Evolutionary conservation across 371 early-diverging fungal species (phyloP).

Genomic region (Cokeromyces recurvatus): DNA sequence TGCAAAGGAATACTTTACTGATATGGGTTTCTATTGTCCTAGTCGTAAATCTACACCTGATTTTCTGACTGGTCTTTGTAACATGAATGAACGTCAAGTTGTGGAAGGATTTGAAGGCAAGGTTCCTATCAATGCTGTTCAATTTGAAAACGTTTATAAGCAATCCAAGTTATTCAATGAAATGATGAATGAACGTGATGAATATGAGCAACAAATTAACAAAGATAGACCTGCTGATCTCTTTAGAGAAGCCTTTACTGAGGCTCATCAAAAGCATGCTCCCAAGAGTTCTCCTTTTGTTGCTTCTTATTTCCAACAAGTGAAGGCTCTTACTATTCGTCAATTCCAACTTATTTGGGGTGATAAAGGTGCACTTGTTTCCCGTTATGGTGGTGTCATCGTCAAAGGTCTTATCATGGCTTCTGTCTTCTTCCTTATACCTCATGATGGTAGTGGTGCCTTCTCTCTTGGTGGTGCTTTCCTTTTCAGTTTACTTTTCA

Average conservation of each 20-base stretch:
- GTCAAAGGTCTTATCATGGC: conserved; percentile 68
- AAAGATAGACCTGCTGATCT: conserved; percentile 30
- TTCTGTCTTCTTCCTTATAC: conserved; percentile 61
- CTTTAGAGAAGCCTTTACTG: conserved; percentile 45
- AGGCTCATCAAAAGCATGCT: conserved; percentile 51
- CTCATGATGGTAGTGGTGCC: conserved; percentile 48
- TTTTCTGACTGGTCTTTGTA: conserved; percentile 67
- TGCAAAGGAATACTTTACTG: conserved; percentile 56
- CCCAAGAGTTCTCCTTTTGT: conserved; percentile 49
- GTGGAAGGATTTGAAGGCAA: conserved; percentile 44
- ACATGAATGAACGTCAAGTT: conserved; percentile 56
- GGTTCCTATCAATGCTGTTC: conserved; percentile 43
- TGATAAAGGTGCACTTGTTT: conserved; percentile 43
- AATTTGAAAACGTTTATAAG: conserved; percentile 42
- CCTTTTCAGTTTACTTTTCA: conserved; percentile 56
- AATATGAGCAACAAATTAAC: conserved; percentile 32
- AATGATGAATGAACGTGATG: conserved; percentile 28
- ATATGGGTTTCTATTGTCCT: conserved; percentile 66
- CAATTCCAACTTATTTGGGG: conserved; percentile 47
- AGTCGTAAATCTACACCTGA: conserved; percentile 73
- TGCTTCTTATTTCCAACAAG: conserved; percentile 53
- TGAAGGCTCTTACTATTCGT: conserved; percentile 51
- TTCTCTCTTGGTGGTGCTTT: conserved; percentile 73
- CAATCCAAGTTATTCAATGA: conserved; percentile 26
- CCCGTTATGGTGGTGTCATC: conserved; percentile 53